phyloP scores from a whole-genome alignment of 805 yeast genomes.

The Ogataea wickerhamii region DNA sequence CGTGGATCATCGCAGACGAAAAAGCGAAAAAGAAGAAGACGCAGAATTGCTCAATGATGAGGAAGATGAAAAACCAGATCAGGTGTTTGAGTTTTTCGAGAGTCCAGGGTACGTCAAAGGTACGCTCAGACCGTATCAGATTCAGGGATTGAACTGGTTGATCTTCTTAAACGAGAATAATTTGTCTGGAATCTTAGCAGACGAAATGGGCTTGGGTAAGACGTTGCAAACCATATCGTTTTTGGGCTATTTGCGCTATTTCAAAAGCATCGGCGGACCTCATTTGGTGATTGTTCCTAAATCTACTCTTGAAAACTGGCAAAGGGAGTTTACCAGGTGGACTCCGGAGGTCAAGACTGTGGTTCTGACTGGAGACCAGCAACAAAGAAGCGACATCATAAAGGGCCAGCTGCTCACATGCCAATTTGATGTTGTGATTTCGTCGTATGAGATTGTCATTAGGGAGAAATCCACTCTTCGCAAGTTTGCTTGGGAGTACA shows the following conservation, averaged over 20 bases:
- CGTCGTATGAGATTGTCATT: constrained; percentile 75
- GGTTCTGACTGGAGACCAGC: constrained; percentile 72
- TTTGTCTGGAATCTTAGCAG: constrained; percentile 74
- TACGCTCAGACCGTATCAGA: constrained; percentile 64
- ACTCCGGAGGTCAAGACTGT: constrained; percentile 73
- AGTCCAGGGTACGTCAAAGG: constrained; percentile 58
- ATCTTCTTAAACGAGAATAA: constrained; percentile 63
- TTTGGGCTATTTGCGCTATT: constrained; percentile 65
- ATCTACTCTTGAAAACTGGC: constrained; percentile 79
- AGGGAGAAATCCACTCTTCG: constrained; percentile 64
- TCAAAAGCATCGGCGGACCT: constrained; percentile 62
- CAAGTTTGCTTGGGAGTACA: constrained; percentile 73
- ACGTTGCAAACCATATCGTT: constrained; percentile 77
- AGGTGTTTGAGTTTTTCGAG: constrained; percentile 47
- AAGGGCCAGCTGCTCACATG: constrained; percentile 48
- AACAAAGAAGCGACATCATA: constrained; percentile 55
- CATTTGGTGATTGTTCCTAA: constrained; percentile 76
- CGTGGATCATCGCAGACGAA: constrained; percentile 50
- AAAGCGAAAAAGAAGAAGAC: constrained; percentile 76
- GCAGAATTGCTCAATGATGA: constrained; percentile 67
- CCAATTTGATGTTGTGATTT: constrained; percentile 67
- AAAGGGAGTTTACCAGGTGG: constrained; percentile 73
- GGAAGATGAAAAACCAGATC: constrained; percentile 36
- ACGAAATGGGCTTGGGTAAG: constrained; percentile 85
- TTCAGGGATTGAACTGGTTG: constrained; percentile 80